Percentiles rank a stretch among this genome's conserved stretches.
These are phyloP conservation scores for Fusarium chlamydosporum DNA, from an alignment of 2,329 filamentous ascomycete species.

Conservation along the genomic window DNA sequence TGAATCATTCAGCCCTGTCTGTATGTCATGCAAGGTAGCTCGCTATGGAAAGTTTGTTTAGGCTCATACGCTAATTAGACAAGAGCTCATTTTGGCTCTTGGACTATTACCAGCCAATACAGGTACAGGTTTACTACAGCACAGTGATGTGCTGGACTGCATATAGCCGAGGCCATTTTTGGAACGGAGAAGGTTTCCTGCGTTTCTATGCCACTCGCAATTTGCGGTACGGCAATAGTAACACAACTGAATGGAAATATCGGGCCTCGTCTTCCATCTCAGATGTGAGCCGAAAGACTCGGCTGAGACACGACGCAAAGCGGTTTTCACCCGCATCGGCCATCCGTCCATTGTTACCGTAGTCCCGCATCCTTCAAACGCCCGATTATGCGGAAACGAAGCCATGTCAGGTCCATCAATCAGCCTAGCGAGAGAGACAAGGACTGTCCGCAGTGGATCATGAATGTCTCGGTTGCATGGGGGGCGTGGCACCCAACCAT, in stretches of 20 bases:
- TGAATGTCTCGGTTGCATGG: slow-evolving; percentile 33
- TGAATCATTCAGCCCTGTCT: slow-evolving; percentile 37
- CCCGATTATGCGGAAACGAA: slow-evolving; percentile 34
- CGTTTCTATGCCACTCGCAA: neutral
- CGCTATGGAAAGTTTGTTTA: slow-evolving; percentile 34
- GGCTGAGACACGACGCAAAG: slow-evolving; percentile 5
- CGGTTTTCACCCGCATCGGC: slow-evolving; percentile 19
- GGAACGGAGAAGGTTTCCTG: neutral
- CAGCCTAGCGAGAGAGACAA: slow-evolving; percentile 32
- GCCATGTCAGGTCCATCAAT: slow-evolving; percentile 17
- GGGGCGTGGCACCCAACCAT: slow-evolving; percentile 6
- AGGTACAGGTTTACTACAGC: neutral
- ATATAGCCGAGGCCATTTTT: slow-evolving; percentile 6
- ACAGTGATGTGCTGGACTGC: neutral
- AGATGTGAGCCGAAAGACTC: neutral
- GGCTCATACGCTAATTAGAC: neutral
- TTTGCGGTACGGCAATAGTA: slow-evolving; percentile 1
- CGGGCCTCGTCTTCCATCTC: slow-evolving; percentile 5
- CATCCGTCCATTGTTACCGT: slow-evolving; percentile 10
- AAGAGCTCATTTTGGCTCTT: slow-evolving; percentile 24
- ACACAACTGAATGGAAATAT: slow-evolving; percentile 6
- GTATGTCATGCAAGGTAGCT: slow-evolving; percentile 17
- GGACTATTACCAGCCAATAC: neutral
- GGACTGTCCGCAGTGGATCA: slow-evolving; percentile 21
- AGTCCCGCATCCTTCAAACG: slow-evolving; percentile 34